Evolutionary conservation across 2,329 filamentous ascomycete species (phyloP).

Genomic region (Sclerotinia spermophila): DNA sequence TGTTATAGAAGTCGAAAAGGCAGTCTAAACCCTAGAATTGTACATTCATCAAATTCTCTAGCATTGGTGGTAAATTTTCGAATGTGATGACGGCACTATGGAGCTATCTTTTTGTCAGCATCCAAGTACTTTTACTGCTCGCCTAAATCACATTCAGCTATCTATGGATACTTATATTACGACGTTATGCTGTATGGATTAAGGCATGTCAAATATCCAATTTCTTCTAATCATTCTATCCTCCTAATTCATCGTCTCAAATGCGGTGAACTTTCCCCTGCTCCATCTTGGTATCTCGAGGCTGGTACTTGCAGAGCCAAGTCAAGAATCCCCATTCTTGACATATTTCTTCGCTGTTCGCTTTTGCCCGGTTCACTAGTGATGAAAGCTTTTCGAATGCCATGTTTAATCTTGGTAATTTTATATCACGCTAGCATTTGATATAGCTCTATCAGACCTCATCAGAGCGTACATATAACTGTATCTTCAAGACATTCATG

Average conservation of each 20-base stretch:
- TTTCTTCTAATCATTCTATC: background rate
- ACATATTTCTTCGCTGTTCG: too few species aligned
- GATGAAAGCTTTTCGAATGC: too few species aligned
- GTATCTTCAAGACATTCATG: background rate
- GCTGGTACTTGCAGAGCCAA: background rate
- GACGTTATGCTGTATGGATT: too few species aligned
- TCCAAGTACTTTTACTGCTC: background rate
- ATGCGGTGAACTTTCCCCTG: background rate
- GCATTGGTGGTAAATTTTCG: background rate
- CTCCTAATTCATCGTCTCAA: background rate
- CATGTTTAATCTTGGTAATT: background rate
- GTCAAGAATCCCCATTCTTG: too few species aligned
- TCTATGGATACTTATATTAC: background rate
- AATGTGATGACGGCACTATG: background rate
- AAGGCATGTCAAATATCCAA: too few species aligned
- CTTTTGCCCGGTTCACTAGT: too few species aligned
- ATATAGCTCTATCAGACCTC: background rate
- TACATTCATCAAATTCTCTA: background rate
- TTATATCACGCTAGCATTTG: background rate
- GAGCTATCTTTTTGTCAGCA: background rate
- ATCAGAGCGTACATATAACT: background rate
- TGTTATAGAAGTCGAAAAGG: conserved; percentile 45
- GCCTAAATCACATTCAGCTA: background rate
- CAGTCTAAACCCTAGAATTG: background rate
- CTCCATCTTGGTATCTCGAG: background rate